These are phyloP conservation scores for Aspergillus asperescens DNA, from an alignment of 495 filamentous ascomycete species.

Conservation along the genomic window DNA sequence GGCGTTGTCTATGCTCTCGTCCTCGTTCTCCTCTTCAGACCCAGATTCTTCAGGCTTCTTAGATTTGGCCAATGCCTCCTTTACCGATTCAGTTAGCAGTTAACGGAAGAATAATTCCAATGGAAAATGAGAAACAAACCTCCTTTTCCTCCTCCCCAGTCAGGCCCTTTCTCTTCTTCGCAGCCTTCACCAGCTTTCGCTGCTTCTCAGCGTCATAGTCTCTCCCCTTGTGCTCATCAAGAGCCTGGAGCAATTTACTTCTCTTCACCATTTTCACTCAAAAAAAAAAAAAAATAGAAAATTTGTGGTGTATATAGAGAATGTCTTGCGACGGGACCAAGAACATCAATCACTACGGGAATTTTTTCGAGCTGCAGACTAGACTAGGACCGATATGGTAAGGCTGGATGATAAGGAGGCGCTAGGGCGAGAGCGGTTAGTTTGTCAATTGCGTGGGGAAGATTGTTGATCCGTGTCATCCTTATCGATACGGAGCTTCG, in stretches of 20 bases:
- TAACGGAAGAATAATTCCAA: background rate
- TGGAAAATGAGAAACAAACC: constrained; percentile 5
- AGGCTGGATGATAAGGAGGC: constrained; percentile 20
- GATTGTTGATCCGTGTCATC: background rate
- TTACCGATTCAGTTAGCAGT: background rate
- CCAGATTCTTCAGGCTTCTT: constrained; percentile 12
- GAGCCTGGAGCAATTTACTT: constrained; percentile 60
- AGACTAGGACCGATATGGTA: constrained; percentile 24
- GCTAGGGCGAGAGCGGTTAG: constrained; percentile 4
- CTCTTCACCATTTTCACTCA: constrained; percentile 50
- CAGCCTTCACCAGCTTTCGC: constrained; percentile 52
- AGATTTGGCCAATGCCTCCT: constrained; percentile 3
- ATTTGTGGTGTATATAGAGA: background rate
- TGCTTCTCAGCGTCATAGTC: constrained; percentile 65
- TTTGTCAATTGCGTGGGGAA: constrained; percentile 17
- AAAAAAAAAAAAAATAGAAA: background rate
- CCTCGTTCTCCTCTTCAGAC: constrained; percentile 22
- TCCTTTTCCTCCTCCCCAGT: constrained; percentile 34
- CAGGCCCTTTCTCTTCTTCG: constrained; percentile 48
- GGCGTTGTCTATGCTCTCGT: constrained; percentile 12
- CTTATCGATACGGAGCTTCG: constrained; percentile 1
- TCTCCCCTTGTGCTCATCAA: constrained; percentile 61
- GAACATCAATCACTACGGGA: constrained; percentile 24
- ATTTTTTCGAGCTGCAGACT: constrained; percentile 38
- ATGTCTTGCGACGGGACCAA: background rate